Evolutionary conservation across 805 yeast genomes (phyloP).

Genomic region (Monosporozyma yasuniensis): DNA sequence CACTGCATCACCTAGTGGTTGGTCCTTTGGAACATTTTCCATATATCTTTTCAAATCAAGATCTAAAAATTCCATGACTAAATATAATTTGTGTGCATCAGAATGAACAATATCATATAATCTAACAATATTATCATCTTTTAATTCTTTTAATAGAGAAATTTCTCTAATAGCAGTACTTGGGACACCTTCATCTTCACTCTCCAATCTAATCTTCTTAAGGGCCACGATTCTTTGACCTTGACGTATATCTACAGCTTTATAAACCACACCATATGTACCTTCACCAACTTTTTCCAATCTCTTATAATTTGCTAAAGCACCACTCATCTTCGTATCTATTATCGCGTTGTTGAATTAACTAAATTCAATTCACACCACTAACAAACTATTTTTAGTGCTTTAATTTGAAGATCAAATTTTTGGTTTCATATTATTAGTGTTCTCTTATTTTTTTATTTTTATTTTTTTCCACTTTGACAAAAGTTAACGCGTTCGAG

Average conservation of each 20-base stretch:
- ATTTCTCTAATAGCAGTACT: conserved; percentile 96
- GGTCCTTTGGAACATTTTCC: conserved; percentile 83
- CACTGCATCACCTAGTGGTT: conserved; percentile 74
- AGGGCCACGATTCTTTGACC: conserved; percentile 82
- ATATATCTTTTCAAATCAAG: conserved; percentile 88
- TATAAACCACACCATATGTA: conserved; percentile 97
- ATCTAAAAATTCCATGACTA: conserved; percentile 91
- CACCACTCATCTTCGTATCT: conserved; percentile 51
- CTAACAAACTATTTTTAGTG: neutral
- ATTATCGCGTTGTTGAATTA: neutral
- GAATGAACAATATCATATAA: conserved; percentile 94
- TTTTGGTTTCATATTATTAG: neutral
- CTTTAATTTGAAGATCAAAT: neutral
- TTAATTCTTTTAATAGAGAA: conserved; percentile 87
- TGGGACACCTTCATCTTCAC: conserved; percentile 94
- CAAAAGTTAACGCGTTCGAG: neutral
- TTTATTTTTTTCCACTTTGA: neutral
- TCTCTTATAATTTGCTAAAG: conserved; percentile 83
- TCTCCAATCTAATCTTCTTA: conserved; percentile 88
- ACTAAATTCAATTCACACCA: neutral
- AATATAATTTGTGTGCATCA: conserved; percentile 78
- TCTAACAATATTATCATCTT: conserved; percentile 86
- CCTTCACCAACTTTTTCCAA: conserved; percentile 97
- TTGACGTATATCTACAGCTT: conserved; percentile 77
- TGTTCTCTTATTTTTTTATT: neutral